These are phyloP conservation scores for Coniochaeta sp. DNA, from an alignment of 2,329 filamentous ascomycete species.

Conservation along the genomic window DNA sequence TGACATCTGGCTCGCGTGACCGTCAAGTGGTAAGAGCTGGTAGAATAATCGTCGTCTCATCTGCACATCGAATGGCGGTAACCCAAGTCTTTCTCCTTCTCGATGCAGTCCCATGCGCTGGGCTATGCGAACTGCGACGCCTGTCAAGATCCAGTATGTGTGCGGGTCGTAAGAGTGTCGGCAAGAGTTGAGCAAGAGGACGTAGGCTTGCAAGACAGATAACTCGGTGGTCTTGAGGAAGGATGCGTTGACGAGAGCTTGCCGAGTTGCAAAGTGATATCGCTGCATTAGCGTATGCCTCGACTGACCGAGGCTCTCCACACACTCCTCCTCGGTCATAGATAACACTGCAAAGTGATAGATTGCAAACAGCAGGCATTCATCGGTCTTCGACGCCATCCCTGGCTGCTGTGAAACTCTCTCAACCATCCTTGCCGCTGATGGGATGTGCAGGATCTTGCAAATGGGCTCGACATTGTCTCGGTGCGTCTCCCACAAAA, in stretches of 20 bases:
- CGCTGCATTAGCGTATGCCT: conserved; percentile 25
- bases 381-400: conserved; percentile 18
- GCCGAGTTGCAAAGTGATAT: conserved; percentile 34
- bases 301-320: conserved; percentile 24
- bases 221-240: conserved; percentile 44
- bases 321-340: conserved; percentile 33
- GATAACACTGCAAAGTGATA: conserved; percentile 32
- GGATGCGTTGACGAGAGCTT: conserved; percentile 41
- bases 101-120: conserved; percentile 45
- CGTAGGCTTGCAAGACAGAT: conserved; percentile 45
- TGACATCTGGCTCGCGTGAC: conserved; percentile 15
- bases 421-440: conserved; percentile 13
- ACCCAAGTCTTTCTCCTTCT: conserved; percentile 29
- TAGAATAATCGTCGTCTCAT: conserved; percentile 48
- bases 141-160: conserved; percentile 43
- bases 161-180: conserved; percentile 36
- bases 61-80: conserved; percentile 39
- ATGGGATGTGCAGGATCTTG: conserved; percentile 20
- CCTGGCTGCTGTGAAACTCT: conserved; percentile 10
- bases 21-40: conserved; percentile 38
- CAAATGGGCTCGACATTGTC: conserved; percentile 18
- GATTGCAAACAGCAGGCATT: conserved; percentile 35
- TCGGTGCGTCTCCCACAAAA: conserved; percentile 17
- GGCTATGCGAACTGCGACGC: conserved; percentile 43
- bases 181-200: conserved; percentile 34